Conservation (phyloP, 1,284 basidiomycete genomes). For the Baeospora myosura region DNA sequence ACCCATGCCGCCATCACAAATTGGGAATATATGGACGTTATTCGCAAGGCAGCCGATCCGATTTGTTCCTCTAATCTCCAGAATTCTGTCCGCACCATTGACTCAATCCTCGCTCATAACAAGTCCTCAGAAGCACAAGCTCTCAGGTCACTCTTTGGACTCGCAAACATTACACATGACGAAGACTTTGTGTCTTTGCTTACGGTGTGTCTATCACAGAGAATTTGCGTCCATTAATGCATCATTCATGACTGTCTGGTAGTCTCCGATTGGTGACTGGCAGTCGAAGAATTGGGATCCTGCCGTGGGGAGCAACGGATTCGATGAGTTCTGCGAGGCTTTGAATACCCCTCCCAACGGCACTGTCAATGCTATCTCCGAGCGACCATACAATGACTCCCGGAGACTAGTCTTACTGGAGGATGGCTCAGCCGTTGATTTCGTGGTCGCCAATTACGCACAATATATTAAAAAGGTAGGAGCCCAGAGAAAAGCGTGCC, state of each 20-base stretch:
- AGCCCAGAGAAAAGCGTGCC: background rate
- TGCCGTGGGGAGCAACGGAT: slow-evolving; percentile 47
- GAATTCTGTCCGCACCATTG: slow-evolving; percentile 56
- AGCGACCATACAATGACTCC: slow-evolving; percentile 36
- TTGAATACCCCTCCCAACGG: slow-evolving; percentile 39
- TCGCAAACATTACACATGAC: slow-evolving; percentile 59
- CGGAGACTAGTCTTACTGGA: slow-evolving; percentile 36
- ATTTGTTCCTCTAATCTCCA: slow-evolving; percentile 69
- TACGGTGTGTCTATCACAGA: too few relatives aligned
- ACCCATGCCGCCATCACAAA: slow-evolving; percentile 68
- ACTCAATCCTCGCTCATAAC: slow-evolving; percentile 43
- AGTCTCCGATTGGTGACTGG: slow-evolving; percentile 39
- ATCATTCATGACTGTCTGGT: too few relatives aligned
- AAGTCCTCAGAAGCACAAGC: slow-evolving; percentile 26
- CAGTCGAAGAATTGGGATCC: slow-evolving; percentile 70
- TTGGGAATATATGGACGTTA: slow-evolving; percentile 86
- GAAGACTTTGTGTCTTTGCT: slow-evolving; percentile 75
- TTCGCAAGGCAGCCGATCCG: slow-evolving; percentile 67
- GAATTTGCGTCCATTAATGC: too few relatives aligned
- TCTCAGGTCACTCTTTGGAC: slow-evolving; percentile 71
- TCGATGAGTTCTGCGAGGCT: slow-evolving; percentile 68
- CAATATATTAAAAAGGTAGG: slow-evolving; percentile 63
- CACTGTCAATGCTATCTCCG: slow-evolving; percentile 15
- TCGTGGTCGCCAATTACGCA: slow-evolving; percentile 70
- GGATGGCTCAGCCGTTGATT: slow-evolving; percentile 41